These are phyloP conservation scores for Stylonectria norvegica DNA, from an alignment of 2,329 filamentous ascomycete genomes.

Conservation along the genomic window DNA sequence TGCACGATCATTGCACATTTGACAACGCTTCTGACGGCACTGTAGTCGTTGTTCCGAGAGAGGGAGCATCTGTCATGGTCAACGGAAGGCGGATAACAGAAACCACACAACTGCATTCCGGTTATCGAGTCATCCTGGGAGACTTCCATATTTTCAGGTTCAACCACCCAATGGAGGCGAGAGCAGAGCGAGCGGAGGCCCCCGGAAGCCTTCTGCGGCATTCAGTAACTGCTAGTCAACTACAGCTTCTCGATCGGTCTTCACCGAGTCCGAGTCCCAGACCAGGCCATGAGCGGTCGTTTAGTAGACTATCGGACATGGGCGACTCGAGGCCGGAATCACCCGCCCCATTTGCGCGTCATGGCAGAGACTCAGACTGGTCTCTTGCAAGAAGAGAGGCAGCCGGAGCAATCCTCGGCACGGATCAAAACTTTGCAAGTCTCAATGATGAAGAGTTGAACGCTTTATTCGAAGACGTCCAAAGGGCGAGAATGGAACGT, in stretches of 20 bases:
- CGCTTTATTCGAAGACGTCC: constrained; percentile 88
- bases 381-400: constrained; percentile 89
- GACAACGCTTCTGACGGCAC: constrained; percentile 83
- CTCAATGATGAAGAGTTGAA: constrained; percentile 94
- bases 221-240: constrained; percentile 63
- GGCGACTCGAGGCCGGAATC: constrained; percentile 78
- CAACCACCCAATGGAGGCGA: constrained; percentile 94
- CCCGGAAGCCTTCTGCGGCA: constrained; percentile 81
- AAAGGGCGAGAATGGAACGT: constrained; percentile 74
- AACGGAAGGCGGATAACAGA: constrained; percentile 89
- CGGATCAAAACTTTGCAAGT: constrained; percentile 86
- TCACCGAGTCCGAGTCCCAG: constrained; percentile 62
- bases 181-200: constrained; percentile 82
- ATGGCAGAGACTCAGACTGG: constrained; percentile 85
- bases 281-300: constrained; percentile 70
- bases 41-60: constrained; percentile 84
- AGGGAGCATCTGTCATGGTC: constrained; percentile 97
- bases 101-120: constrained; percentile 80
- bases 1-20: constrained; percentile 89
- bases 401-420: constrained; percentile 82
- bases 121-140: constrained; percentile 90
- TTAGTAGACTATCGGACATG: constrained; percentile 77
- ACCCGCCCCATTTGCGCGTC: constrained; percentile 62
- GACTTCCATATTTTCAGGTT: constrained; percentile 99
- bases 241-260: constrained; percentile 54